These are phyloP conservation scores for Trichophyton benhamiae DNA, from an alignment of 2,329 filamentous ascomycete species.

Conservation along the genomic window DNA sequence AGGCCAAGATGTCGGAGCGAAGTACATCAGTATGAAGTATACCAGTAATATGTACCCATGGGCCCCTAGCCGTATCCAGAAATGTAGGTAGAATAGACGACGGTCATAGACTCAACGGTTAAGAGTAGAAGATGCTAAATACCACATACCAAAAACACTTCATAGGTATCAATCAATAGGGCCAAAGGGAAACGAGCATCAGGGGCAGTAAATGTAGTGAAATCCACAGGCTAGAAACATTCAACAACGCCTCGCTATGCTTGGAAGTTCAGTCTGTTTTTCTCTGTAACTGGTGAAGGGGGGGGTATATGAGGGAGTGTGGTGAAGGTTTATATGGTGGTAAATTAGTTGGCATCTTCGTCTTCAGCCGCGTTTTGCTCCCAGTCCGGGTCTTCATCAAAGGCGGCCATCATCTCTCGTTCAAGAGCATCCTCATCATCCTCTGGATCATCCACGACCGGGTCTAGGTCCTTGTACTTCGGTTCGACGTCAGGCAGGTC, in stretches of 20 bases:
- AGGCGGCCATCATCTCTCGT: constrained; percentile 47
- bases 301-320: too few relatives aligned
- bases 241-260: constrained; percentile 12
- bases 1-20: not conserved
- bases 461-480: constrained; percentile 1
- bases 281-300: too few relatives aligned
- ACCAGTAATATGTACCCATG: too few relatives aligned
- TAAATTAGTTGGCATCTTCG: constrained; percentile 14
- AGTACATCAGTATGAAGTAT: too few relatives aligned
- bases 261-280: not conserved
- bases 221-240: not conserved
- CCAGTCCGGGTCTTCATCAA: constrained; percentile 34
- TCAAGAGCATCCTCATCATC: constrained; percentile 37
- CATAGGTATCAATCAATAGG: not conserved
- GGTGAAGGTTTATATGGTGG: too few relatives aligned
- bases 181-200: not conserved
- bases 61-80: too few relatives aligned
- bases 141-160: too few relatives aligned
- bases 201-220: not conserved
- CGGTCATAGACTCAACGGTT: too few relatives aligned
- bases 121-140: too few relatives aligned
- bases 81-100: too few relatives aligned
- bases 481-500: constrained; percentile 8
- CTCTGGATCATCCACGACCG: constrained; percentile 10
- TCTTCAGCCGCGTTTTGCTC: constrained; percentile 28